phyloP scores from a whole-genome alignment of 2,329 filamentous ascomycete genomes.

The Blumeria hordei region DNA sequence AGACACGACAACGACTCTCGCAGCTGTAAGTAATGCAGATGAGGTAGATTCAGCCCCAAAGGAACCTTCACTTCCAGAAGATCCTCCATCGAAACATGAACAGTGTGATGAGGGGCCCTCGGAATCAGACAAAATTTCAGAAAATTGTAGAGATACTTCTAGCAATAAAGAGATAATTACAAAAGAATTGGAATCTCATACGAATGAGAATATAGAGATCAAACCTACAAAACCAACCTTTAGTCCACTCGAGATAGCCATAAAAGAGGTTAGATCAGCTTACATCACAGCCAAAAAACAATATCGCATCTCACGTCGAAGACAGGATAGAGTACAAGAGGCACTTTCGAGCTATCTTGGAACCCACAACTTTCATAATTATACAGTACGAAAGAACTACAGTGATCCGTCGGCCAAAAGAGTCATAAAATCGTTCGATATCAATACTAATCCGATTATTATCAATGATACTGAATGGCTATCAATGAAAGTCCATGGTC shows the following conservation, averaged over 20 bases:
- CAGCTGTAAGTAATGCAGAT: neutral
- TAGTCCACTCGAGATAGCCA: slow-evolving; percentile 33
- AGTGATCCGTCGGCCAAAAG: slow-evolving; percentile 68
- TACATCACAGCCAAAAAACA: slow-evolving; percentile 63
- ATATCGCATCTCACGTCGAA: slow-evolving; percentile 54
- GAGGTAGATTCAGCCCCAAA: neutral
- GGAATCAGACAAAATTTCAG: neutral
- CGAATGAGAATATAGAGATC: neutral
- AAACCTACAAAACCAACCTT: slow-evolving; percentile 5
- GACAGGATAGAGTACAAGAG: slow-evolving; percentile 51
- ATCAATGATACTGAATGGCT: slow-evolving; percentile 91
- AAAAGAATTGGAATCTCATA: neutral
- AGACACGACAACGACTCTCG: neutral
- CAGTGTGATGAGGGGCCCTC: too few species aligned
- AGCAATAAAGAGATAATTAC: neutral
- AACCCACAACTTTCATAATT: slow-evolving; percentile 90
- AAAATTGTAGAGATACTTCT: neutral
- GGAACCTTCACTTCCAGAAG: neutral
- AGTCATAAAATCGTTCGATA: slow-evolving; percentile 76
- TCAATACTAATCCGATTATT: slow-evolving; percentile 51
- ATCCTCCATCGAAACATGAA: neutral
- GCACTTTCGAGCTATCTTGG: slow-evolving; percentile 55
- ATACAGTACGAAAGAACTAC: slow-evolving; percentile 71
- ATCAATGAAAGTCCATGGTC: slow-evolving; percentile 83
- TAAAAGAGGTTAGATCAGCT: slow-evolving; percentile 54